A percentile compares a stretch with the other conserved stretches of the same genome.
These are phyloP conservation scores for Astrothelium subdiscretum DNA, from an alignment of 495 filamentous ascomycete genomes.

Conservation along the genomic window DNA sequence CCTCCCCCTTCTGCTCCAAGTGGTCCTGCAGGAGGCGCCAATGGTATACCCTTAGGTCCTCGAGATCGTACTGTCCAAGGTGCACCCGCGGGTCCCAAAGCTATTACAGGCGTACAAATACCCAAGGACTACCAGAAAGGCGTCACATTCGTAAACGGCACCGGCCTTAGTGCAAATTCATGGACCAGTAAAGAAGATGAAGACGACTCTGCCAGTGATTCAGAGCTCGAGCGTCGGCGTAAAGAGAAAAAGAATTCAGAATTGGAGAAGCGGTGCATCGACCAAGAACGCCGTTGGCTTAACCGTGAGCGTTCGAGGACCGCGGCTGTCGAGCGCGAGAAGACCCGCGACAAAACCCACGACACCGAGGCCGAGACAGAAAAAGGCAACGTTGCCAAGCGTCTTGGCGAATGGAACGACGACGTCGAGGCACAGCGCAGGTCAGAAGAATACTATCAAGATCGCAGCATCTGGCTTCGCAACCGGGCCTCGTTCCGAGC, in stretches of 20 bases:
- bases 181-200: conserved; percentile 64
- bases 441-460: conserved; percentile 70
- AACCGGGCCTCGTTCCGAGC: conserved; percentile 62
- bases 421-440: conserved; percentile 66
- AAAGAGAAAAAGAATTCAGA: conserved; percentile 60
- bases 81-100: conserved; percentile 71
- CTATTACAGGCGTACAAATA: conserved; percentile 55
- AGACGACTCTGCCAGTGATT: conserved; percentile 77
- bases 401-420: conserved; percentile 77
- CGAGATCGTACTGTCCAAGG: conserved; percentile 57
- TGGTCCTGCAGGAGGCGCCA: conserved; percentile 61
- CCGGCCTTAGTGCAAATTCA: conserved; percentile 39
- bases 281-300: conserved; percentile 80
- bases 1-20: conserved; percentile 54
- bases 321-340: conserved; percentile 73
- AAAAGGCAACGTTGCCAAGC: conserved; percentile 60
- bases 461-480: conserved; percentile 72
- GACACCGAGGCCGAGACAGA: conserved; percentile 35
- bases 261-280: conserved; percentile 67
- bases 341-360: conserved; percentile 47
- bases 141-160: conserved; percentile 67
- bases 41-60: conserved; percentile 78
- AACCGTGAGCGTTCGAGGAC: conserved; percentile 76
- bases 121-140: conserved; percentile 71
- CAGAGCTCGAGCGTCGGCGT: conserved; percentile 65